Percentiles rank a stretch among this genome's conserved stretches.
Conservation (phyloP, 495 filamentous ascomycete genomes). For the Lepidopterella palustris region DNA sequence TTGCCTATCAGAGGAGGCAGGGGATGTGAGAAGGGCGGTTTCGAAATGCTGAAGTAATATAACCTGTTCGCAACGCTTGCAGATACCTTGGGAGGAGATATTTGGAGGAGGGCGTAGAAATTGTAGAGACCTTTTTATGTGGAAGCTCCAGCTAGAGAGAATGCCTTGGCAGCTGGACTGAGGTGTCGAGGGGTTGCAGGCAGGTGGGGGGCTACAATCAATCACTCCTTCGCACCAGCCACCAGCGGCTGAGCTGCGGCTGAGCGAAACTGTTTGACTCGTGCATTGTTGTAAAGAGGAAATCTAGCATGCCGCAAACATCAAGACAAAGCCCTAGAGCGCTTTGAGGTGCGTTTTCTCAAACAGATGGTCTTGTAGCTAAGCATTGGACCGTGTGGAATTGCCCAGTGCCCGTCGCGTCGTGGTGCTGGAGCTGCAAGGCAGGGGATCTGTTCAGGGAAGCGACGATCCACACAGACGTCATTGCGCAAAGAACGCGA, state of each 20-base stretch:
- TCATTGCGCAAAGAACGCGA: slow-evolving; percentile 5
- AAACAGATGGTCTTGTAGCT: not conserved
- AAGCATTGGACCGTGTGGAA: not conserved
- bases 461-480: slow-evolving; percentile 9
- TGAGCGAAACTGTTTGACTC: not conserved
- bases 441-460: slow-evolving; percentile 5
- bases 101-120: not conserved
- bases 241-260: not conserved
- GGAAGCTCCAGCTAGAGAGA: not conserved
- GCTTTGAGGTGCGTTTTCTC: not conserved
- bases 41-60: not conserved
- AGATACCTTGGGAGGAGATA: not conserved
- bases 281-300: not conserved
- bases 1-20: slow-evolving; percentile 15
- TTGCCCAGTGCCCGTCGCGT: too few species aligned
- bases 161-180: not conserved
- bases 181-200: not conserved
- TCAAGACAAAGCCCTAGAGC: not conserved
- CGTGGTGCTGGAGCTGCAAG: not conserved
- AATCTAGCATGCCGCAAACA: not conserved
- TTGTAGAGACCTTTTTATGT: not conserved
- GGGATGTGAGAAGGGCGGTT: not conserved
- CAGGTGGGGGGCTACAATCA: not conserved
- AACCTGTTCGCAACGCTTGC: not conserved
- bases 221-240: not conserved